Conservation (phyloP, 352 stramenopile species). For the Phytophthora meadii region DNA sequence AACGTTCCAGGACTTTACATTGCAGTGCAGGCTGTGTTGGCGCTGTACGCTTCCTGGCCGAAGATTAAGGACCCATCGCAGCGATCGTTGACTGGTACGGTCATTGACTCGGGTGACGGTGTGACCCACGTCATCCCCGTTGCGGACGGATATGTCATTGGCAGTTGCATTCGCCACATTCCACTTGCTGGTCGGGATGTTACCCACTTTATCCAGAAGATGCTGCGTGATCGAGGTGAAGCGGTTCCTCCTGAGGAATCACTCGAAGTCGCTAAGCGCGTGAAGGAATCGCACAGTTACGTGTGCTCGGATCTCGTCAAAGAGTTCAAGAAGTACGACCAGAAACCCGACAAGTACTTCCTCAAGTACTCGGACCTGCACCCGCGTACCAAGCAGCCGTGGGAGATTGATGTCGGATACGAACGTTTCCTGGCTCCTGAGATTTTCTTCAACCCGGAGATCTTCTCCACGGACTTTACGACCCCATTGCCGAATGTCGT, state of each 20-base stretch:
- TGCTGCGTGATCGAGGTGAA: slow-evolving; percentile 93
- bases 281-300: slow-evolving; percentile 97
- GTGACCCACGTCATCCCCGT: slow-evolving; percentile 96
- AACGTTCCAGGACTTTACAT: slow-evolving; percentile 96
- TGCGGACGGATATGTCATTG: slow-evolving; percentile 96
- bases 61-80: slow-evolving; percentile 89
- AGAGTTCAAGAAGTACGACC: slow-evolving; percentile 97
- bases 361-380: slow-evolving; percentile 87
- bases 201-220: slow-evolving; percentile 95
- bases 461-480: slow-evolving; percentile 95
- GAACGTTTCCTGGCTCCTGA: slow-evolving; percentile 96
- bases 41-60: slow-evolving; percentile 94
- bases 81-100: slow-evolving; percentile 92
- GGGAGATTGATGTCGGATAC: slow-evolving; percentile 92
- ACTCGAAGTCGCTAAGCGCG: slow-evolving; percentile 89
- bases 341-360: slow-evolving; percentile 93
- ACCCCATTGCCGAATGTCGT: slow-evolving; percentile 94
- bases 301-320: slow-evolving; percentile 95
- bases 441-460: slow-evolving; percentile 98
- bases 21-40: slow-evolving; percentile 95
- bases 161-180: slow-evolving; percentile 95
- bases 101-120: slow-evolving; percentile 95
- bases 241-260: slow-evolving; percentile 92
- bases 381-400: slow-evolving; percentile 82
- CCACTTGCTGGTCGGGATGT: slow-evolving; percentile 94